Conservation (phyloP, 2,329 filamentous ascomycete genomes). For the Cercospora beticola region DNA sequence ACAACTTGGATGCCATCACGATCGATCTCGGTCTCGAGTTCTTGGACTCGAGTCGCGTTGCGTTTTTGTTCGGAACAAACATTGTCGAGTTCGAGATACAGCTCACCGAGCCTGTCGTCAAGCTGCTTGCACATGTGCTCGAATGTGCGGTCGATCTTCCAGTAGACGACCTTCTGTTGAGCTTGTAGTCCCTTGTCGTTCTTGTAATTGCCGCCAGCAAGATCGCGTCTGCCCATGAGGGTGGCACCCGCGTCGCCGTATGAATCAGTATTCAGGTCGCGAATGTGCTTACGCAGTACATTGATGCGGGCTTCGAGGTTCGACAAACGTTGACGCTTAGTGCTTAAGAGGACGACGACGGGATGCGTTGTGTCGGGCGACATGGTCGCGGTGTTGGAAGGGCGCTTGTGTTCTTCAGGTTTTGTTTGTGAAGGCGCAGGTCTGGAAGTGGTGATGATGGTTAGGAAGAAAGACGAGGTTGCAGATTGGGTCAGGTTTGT, state of each 20-base stretch:
- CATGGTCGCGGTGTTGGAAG: not conserved
- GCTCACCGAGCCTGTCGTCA: not conserved
- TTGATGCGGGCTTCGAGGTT: not conserved
- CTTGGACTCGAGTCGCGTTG: not conserved
- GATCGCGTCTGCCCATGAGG: not conserved
- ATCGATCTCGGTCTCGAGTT: not conserved
- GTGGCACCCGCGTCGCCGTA: not conserved
- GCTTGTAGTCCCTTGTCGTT: not conserved
- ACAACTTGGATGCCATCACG: not conserved
- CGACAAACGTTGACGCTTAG: not conserved
- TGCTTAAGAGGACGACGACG: not conserved
- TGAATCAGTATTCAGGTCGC: not conserved
- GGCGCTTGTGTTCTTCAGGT: not conserved
- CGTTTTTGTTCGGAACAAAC: not conserved
- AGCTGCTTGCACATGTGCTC: not conserved
- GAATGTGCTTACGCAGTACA: not conserved
- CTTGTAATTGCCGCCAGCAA: not conserved
- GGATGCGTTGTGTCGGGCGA: not conserved
- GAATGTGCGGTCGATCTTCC: not conserved
- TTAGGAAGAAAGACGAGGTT: not conserved
- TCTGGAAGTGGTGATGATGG: no score
- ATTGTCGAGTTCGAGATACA: not conserved
- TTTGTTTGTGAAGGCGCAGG: not conserved
- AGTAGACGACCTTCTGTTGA: not conserved
- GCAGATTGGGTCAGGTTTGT: not conserved